phyloP scores from a whole-genome alignment of 75 land plant species.

The Sequoiadendron giganteum region DNA sequence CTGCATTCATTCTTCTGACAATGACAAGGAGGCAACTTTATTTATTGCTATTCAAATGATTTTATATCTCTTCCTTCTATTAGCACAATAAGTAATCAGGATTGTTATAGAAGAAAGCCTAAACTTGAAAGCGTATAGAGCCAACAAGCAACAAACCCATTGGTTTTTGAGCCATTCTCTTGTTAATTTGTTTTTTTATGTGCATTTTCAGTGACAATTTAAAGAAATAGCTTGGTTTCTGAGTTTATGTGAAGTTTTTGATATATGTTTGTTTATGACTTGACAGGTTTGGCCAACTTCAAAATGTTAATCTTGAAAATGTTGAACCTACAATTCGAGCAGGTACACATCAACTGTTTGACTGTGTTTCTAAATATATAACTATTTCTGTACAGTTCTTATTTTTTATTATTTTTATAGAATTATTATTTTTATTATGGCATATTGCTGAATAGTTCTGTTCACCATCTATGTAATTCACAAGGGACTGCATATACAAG shows the following conservation, averaged over 20 bases:
- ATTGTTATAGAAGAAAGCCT: background rate
- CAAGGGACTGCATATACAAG: too few relatives aligned
- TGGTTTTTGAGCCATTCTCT: background rate
- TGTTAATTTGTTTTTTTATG: background rate
- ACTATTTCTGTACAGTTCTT: too few relatives aligned
- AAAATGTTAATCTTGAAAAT: slow-evolving; percentile 72
- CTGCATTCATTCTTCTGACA: too few relatives aligned
- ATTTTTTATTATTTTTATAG: too few relatives aligned
- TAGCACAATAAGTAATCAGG: background rate
- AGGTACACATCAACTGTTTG: slow-evolving; percentile 29
- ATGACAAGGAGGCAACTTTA: background rate
- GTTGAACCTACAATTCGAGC: slow-evolving; percentile 81
- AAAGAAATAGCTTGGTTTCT: background rate
- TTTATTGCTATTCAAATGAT: background rate
- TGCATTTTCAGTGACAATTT: background rate
- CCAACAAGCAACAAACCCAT: background rate
- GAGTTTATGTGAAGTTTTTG: background rate
- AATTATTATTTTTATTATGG: too few relatives aligned
- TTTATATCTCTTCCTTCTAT: background rate
- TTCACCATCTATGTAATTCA: too few relatives aligned
- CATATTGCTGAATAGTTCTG: too few relatives aligned
- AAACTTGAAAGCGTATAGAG: background rate
- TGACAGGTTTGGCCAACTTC: slow-evolving; percentile 92
- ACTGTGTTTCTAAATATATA: background rate
- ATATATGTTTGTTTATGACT: background rate